Evolutionary conservation across 441 rosid genomes (phyloP).

Genomic region (Arabidopsis hybrid): DNA sequence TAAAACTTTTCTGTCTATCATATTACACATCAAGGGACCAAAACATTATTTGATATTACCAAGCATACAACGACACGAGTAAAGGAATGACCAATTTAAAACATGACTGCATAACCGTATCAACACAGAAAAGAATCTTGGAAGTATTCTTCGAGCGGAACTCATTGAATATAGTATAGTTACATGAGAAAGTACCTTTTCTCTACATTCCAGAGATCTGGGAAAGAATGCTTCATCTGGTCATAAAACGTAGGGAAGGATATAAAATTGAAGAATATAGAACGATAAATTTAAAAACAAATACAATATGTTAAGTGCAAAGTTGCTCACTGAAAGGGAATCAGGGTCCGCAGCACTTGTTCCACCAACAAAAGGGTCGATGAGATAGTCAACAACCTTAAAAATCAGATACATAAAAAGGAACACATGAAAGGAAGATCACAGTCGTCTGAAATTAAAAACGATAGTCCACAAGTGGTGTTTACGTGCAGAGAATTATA

Average conservation of each 20-base stretch:
- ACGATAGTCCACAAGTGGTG: slow-evolving; percentile 20
- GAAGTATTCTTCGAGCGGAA: not conserved
- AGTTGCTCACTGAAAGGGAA: slow-evolving; percentile 88
- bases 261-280: slow-evolving; percentile 1
- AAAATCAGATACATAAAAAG: slow-evolving; percentile 37
- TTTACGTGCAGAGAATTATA: slow-evolving; percentile 25
- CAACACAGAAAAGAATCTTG: not conserved
- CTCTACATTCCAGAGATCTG: slow-evolving; percentile 93
- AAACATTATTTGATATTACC: slow-evolving; percentile 1
- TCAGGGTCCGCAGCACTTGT: slow-evolving; percentile 90
- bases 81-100: slow-evolving; percentile 10
- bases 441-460: slow-evolving; percentile 15
- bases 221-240: slow-evolving; percentile 71
- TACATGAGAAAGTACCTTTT: slow-evolving; percentile 59
- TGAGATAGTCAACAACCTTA: slow-evolving; percentile 95
- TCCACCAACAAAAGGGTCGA: slow-evolving; percentile 96
- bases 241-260: not conserved
- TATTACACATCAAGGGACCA: slow-evolving; percentile 16
- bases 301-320: slow-evolving; percentile 7
- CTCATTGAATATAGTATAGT: slow-evolving; percentile 18
- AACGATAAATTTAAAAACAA: not conserved
- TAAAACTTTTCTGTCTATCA: not conserved
- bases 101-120: slow-evolving; percentile 7
- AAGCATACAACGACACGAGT: not conserved
- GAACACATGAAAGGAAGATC: slow-evolving; percentile 30